Evolutionary conservation across 2,329 filamentous ascomycete genomes (phyloP).

Genomic region (Cercospora zeae-maydis): DNA sequence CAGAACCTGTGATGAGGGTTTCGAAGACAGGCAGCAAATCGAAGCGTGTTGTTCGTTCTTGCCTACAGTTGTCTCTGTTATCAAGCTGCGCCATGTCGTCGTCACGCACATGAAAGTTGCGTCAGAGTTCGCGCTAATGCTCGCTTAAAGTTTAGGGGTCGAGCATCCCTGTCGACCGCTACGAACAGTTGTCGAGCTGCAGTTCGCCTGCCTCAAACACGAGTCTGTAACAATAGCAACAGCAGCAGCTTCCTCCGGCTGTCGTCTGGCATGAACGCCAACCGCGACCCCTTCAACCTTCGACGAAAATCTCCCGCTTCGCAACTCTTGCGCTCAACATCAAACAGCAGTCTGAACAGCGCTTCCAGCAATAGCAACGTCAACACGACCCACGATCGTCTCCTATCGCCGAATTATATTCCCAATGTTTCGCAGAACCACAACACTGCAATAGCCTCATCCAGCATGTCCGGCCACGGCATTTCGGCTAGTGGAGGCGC

Average conservation of each 20-base stretch:
- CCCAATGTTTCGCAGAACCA: constrained; percentile 1
- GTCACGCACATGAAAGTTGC: constrained; percentile 8
- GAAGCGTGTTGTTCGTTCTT: not conserved
- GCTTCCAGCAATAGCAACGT: constrained; percentile 14
- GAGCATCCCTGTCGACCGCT: not conserved
- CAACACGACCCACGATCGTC: not conserved
- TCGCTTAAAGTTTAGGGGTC: not conserved
- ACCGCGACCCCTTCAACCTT: constrained; percentile 47
- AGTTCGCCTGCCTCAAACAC: not conserved
- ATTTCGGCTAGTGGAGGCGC: constrained; percentile 18
- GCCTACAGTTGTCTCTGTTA: not conserved
- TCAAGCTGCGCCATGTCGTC: not conserved
- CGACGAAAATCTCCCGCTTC: constrained; percentile 32
- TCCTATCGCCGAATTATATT: constrained; percentile 2
- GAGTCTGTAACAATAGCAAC: not conserved
- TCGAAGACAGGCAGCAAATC: not conserved
- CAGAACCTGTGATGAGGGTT: not conserved
- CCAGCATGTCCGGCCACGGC: constrained; percentile 25
- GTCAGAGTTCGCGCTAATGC: not conserved
- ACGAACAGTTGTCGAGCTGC: constrained; percentile 1
- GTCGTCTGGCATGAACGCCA: constrained; percentile 39
- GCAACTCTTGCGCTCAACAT: constrained; percentile 20
- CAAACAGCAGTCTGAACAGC: constrained; percentile 3
- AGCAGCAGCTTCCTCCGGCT: not conserved
- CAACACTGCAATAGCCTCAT: constrained; percentile 2